Evolutionary conservation across 2,329 filamentous ascomycete genomes (phyloP), one percentile per base, ranked within the genome.

Genomic region (Pyrenochaeta sp.): DNA sequence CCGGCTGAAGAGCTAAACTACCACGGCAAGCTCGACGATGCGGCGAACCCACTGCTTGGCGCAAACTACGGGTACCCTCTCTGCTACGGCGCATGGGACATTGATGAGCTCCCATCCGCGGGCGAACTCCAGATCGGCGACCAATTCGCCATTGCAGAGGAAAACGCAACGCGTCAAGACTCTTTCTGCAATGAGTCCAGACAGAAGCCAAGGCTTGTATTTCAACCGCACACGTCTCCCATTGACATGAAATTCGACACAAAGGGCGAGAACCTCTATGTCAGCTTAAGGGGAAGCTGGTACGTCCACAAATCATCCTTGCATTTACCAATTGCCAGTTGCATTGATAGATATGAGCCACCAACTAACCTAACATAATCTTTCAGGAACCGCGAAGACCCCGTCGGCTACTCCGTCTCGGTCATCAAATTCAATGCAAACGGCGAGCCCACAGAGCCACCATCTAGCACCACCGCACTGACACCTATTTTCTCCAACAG

Each of bases 1-100:
- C 89, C 89, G 0, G 89, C 82, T 13, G 89, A 91, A 71, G 87
- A 91, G 75, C 78, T 91, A 68, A 91, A 91, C 75, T 90, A 85
- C 72, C 85, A 89, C 57, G 88, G 89, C 4, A 82, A 81, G 56
- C 76, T 90, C 3, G 81, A 82, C 47, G 80, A 80, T 32, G 80
- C 80, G 0, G 30, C 63, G n/a, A 76, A 74, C 37, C 50, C 66
- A 3, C 57, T 72, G 19, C 73, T 81, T 68, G 79, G 77, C 37
- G 65, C 68, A 5, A 90, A 90, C 73, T 89, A 87, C 68, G 90
- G 89, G 19, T 92, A 91, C 69, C 90, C 90, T 2, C 74, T 82
- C 48, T 91, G 89, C 77, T 88, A 87, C 65, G 80, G 88, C 0
- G 78, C 87, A 10, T 91, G 88, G 88, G 79, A 84, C 54, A 81